These are phyloP conservation scores for Arctostaphylos glauca DNA, from an alignment of 148 eudicot species.

Conservation along the genomic window DNA sequence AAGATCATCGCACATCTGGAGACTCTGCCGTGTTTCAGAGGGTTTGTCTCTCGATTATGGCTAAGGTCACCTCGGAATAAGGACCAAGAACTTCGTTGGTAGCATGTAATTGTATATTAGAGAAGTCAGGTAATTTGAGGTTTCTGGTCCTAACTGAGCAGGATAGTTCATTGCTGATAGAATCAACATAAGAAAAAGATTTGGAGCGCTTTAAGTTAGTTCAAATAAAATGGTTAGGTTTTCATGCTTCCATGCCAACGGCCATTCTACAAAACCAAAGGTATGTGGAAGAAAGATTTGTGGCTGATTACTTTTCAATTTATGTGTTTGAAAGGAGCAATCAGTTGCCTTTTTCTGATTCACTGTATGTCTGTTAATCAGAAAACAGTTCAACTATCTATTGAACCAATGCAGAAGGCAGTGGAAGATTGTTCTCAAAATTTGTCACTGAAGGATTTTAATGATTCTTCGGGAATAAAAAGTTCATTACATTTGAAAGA, in stretches of 20 bases:
- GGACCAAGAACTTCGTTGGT: conserved; percentile 14
- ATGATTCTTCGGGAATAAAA: conserved; percentile 14
- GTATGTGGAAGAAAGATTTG: conserved; percentile 34
- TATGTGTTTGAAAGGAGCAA: background rate
- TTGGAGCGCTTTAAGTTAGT: conserved; percentile 23
- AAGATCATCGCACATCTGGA: conserved; percentile 88
- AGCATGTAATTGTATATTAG: conserved; percentile 21
- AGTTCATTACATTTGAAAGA: conserved; percentile 18
- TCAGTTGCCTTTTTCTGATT: conserved; percentile 7
- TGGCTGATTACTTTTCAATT: conserved; percentile 7
- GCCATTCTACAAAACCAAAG: conserved; percentile 59
- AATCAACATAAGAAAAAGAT: conserved; percentile 21
- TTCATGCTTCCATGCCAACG: conserved; percentile 67
- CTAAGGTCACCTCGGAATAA: conserved; percentile 43
- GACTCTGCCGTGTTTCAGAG: conserved; percentile 76
- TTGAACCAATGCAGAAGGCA: conserved; percentile 63
- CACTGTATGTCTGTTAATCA: conserved; percentile 27
- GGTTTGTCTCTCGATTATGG: conserved; percentile 90
- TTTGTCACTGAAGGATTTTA: conserved; percentile 23
- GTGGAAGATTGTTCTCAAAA: conserved; percentile 45
- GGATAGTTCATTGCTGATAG: background rate
- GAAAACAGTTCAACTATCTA: conserved; percentile 61
- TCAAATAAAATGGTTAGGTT: conserved; percentile 58
- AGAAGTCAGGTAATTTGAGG: conserved; percentile 12
- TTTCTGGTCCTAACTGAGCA: conserved; percentile 14